These are phyloP conservation scores for Aquilaria yunnanensis DNA, from an alignment of 345 rosid genomes.

Conservation along the genomic window DNA sequence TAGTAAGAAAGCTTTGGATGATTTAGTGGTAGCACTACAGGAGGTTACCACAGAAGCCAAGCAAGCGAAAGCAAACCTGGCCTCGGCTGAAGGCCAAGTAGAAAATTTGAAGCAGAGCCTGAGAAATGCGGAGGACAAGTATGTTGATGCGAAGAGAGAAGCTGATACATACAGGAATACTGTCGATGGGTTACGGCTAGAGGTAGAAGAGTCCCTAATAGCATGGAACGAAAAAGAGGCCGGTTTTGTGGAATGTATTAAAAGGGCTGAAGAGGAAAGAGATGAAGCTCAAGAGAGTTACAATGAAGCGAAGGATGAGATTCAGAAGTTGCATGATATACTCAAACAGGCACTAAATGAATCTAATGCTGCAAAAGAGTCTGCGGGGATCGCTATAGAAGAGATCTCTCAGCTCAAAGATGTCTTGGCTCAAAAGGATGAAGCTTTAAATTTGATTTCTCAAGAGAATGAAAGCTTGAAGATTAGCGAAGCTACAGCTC, in stretches of 20 bases:
- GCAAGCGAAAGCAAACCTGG: conserved; percentile 45
- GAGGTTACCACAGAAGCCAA: conserved; percentile 61
- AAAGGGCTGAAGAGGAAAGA: conserved; percentile 65
- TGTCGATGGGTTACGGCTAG: conserved; percentile 46
- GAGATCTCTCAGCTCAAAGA: conserved; percentile 73
- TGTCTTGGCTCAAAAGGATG: conserved; percentile 45
- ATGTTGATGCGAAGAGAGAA: conserved; percentile 35
- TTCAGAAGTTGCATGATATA: conserved; percentile 51
- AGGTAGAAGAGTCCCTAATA: conserved; percentile 61
- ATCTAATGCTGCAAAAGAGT: conserved; percentile 76
- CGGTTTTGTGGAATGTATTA: conserved; percentile 53
- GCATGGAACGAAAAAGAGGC: conserved; percentile 80
- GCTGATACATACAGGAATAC: conserved; percentile 45
- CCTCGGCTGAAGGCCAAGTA: conserved; percentile 22
- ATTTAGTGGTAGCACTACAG: conserved; percentile 53
- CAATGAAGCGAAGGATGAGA: conserved; percentile 46
- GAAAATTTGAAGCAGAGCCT: conserved; percentile 27
- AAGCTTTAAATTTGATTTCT: conserved; percentile 39
- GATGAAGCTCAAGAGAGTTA: conserved; percentile 36
- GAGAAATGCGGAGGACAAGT: conserved; percentile 22
- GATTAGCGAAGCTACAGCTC: conserved; percentile 45
- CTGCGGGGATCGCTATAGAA: conserved; percentile 49
- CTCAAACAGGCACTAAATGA: conserved; percentile 78
- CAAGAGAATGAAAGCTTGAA: conserved; percentile 50
- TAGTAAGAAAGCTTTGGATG: conserved; percentile 76